Percentiles rank a stretch among this genome's conserved stretches.
Conservation (phyloP, 495 filamentous ascomycete species). For the Penicillium tannophilum region DNA sequence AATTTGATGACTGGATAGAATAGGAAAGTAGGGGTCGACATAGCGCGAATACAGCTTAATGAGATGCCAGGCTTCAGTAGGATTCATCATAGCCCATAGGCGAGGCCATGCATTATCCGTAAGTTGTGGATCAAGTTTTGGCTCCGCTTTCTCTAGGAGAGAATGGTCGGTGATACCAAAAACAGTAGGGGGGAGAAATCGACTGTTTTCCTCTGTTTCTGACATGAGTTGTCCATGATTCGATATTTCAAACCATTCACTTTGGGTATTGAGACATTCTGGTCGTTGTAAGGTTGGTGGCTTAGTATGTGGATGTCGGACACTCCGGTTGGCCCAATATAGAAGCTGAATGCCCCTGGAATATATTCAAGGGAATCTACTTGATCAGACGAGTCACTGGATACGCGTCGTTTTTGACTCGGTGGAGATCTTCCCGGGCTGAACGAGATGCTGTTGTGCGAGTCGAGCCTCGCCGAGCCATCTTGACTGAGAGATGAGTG, state of each 20-base stretch:
- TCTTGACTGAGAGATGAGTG: too few relatives aligned
- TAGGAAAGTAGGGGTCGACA: conserved; percentile 8
- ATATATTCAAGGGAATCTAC: conserved; percentile 9
- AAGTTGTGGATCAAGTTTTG: not conserved
- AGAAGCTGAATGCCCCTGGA: conserved; percentile 7
- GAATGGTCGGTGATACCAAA: conserved; percentile 10
- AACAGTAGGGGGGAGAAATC: conserved; percentile 4
- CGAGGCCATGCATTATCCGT: conserved; percentile 7
- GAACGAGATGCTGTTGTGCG: too few relatives aligned
- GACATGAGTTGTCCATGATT: not conserved
- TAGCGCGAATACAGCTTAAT: conserved; percentile 7
- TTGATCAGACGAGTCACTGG: too few relatives aligned
- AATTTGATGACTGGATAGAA: conserved; percentile 8
- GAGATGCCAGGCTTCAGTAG: conserved; percentile 8
- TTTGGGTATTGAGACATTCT: conserved; percentile 10
- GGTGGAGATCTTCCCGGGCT: too few relatives aligned
- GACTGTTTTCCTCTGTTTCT: not conserved
- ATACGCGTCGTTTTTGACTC: too few relatives aligned
- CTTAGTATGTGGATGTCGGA: conserved; percentile 6
- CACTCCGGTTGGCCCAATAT: conserved; percentile 10
- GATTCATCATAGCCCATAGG: conserved; percentile 9
- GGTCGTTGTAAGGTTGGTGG: conserved; percentile 5
- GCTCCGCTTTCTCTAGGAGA: conserved; percentile 5
- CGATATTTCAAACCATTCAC: conserved; percentile 7
- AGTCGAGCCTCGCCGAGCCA: too few relatives aligned